Evolutionary conservation across 106 monocot genomes (phyloP), one percentile per base, ranked within the genome.

Genomic region (Posidonia australis): DNA sequence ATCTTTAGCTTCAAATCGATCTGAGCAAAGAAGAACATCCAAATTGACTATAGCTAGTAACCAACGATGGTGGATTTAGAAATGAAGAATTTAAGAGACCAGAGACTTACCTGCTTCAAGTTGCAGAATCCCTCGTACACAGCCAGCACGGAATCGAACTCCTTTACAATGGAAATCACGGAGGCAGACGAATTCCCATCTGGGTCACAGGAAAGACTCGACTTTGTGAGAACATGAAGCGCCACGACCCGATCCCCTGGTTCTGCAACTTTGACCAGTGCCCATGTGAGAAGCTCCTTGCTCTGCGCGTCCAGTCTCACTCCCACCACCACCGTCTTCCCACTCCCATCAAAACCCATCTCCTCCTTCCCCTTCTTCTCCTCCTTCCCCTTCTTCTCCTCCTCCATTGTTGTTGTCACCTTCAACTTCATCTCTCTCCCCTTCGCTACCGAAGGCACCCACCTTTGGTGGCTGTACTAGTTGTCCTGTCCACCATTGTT

Each of bases 101-200:
- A 43, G 30, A 21, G 18, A 32, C 31, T 43, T 28, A 84, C 84
- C 81, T 82, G 85, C 65, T 82, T 86, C 24, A 86, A 67, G 31
- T 86, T 78, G 67, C 85, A 86, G 76, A 86, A 86, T 0, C 85
- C 85, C 52, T 82, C 79, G 72, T 86, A 86, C 29, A 77, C 85
- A 30, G 72, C 69, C 1, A 86, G 73, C 61, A 82, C 61, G 43
- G 78, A 66, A n/a, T 86, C 72, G 27, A 86, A 81, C 14, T 57
- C 73, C 53, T 78, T 66, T 24, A 69, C 71, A 44, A 80, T 56
- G 10, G 78, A 72, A 44, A 84, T 26, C 57, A 77, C 21, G 54
- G 73, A 68, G 17, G 79, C 52, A 5, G 72, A 44, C 13, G 65
- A 52, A 14, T 59, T 64, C 56, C 66, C 56, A 46, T 55, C 49